Evolutionary conservation across 441 rosid species (phyloP).

Genomic region (Erysimum cheiri): DNA sequence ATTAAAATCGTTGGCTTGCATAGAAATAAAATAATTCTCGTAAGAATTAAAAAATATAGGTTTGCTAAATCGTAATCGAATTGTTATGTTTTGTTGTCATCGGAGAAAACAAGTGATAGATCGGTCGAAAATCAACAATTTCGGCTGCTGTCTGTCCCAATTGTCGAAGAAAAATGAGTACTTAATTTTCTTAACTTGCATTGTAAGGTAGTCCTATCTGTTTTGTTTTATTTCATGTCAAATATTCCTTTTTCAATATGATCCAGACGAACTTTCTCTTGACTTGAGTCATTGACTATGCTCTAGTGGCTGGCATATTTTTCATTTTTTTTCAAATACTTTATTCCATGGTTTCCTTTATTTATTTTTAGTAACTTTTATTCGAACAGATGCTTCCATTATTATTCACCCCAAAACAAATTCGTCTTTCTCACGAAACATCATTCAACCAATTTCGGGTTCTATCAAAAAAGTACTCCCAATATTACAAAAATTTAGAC

Average conservation of each 20-base stretch:
- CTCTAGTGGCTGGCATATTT: not conserved
- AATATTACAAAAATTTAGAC: no score
- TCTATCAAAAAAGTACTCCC: no score
- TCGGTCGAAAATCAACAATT: slow-evolving; percentile 24
- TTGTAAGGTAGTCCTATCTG: not conserved
- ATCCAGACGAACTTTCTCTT: slow-evolving; percentile 4
- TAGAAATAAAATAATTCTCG: not conserved
- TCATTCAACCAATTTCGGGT: no score
- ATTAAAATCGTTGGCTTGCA: not conserved
- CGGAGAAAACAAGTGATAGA: slow-evolving; percentile 23
- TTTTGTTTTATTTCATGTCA: not conserved
- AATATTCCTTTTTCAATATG: not conserved
- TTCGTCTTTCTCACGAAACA: no score
- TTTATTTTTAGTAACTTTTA: not conserved
- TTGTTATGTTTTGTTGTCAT: slow-evolving; percentile 22
- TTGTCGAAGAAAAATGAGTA: slow-evolving; percentile 8
- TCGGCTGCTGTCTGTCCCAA: slow-evolving; percentile 35
- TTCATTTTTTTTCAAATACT: not conserved
- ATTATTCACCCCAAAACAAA: no score
- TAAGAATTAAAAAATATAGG: not conserved
- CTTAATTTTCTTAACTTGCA: slow-evolving; percentile 1
- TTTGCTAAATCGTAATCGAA: slow-evolving; percentile 26
- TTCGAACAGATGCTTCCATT: no score
- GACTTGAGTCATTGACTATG: slow-evolving; percentile 24
- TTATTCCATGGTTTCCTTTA: not conserved